A percentile compares a stretch with the other conserved stretches of the same genome.
Conservation (phyloP, 2,329 filamentous ascomycete genomes). For the Aureobasidium sp. region DNA sequence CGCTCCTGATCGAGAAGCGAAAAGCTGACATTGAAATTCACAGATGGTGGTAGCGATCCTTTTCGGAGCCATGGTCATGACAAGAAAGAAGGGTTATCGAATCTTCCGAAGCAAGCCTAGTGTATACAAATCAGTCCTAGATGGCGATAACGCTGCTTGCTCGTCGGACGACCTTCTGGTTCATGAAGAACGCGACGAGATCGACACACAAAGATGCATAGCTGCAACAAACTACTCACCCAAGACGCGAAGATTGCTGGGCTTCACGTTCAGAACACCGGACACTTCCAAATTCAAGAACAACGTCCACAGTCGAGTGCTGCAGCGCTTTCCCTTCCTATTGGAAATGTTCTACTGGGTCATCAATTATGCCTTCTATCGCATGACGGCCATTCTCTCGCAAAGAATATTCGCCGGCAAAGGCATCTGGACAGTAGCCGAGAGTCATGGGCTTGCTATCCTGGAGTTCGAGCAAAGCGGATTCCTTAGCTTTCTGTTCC, state of each 20-base stretch:
- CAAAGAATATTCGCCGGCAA: constrained; percentile 46
- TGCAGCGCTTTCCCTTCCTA: constrained; percentile 62
- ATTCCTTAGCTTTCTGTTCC: constrained; percentile 46
- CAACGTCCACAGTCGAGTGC: constrained; percentile 53
- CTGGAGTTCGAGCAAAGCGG: constrained; percentile 49
- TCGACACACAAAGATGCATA: constrained; percentile 29
- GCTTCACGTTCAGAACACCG: constrained; percentile 46
- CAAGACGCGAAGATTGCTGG: constrained; percentile 47
- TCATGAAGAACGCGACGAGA: constrained; percentile 31
- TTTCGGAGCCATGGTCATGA: constrained; percentile 43
- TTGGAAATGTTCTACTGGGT: constrained; percentile 71
- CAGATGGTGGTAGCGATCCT: constrained; percentile 47
- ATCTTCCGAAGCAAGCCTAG: constrained; percentile 31
- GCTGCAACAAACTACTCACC: constrained; percentile 35
- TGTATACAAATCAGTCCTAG: constrained; percentile 28
- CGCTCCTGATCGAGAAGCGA: background rate
- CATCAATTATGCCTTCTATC: constrained; percentile 58
- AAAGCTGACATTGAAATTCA: background rate
- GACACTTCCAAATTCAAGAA: constrained; percentile 56
- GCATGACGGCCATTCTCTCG: constrained; percentile 48
- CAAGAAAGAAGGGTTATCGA: constrained; percentile 38
- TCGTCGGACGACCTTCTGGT: constrained; percentile 36
- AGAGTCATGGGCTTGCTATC: constrained; percentile 49
- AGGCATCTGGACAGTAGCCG: constrained; percentile 49
- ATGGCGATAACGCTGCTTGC: constrained; percentile 27